Conservation (phyloP, 768 basidiomycete genomes). For the Tephrocybe sp. region DNA sequence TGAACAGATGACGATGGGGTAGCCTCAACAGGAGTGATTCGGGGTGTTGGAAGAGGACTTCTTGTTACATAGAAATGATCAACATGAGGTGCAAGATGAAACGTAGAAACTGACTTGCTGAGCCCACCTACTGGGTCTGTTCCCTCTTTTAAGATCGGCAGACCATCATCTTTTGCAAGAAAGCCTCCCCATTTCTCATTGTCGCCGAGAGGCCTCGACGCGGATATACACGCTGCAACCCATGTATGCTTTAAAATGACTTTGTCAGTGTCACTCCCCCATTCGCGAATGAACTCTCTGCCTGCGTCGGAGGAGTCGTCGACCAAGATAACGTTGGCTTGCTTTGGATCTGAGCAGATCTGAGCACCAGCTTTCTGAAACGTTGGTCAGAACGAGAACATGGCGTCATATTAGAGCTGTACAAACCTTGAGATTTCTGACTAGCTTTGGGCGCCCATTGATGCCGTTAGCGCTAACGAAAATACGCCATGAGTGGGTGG, state of each 20-base stretch:
- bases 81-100: background rate
- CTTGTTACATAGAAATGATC: conserved; percentile 29
- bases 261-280: conserved; percentile 50
- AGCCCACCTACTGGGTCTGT: conserved; percentile 33
- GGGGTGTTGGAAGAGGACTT: conserved; percentile 62
- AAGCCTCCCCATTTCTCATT: conserved; percentile 54
- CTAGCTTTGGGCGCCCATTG: conserved; percentile 44
- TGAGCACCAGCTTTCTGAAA: conserved; percentile 53
- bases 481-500: conserved; percentile 42
- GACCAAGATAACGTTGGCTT: conserved; percentile 59
- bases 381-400: conserved; percentile 2
- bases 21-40: conserved; percentile 47
- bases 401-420: background rate
- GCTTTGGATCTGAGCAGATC: conserved; percentile 46
- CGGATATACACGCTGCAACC: conserved; percentile 44
- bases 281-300: conserved; percentile 54
- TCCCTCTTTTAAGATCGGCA: conserved; percentile 33
- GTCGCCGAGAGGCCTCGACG: conserved; percentile 41
- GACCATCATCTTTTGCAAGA: conserved; percentile 37
- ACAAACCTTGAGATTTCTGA: conserved; percentile 46
- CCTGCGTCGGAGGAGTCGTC: conserved; percentile 51
- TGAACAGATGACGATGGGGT: background rate
- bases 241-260: conserved; percentile 53
- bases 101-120: conserved; percentile 40
- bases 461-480: conserved; percentile 60